Base-by-base conservation (phyloP, 73 alveolate species). In the Diophrys sp. region DNA sequence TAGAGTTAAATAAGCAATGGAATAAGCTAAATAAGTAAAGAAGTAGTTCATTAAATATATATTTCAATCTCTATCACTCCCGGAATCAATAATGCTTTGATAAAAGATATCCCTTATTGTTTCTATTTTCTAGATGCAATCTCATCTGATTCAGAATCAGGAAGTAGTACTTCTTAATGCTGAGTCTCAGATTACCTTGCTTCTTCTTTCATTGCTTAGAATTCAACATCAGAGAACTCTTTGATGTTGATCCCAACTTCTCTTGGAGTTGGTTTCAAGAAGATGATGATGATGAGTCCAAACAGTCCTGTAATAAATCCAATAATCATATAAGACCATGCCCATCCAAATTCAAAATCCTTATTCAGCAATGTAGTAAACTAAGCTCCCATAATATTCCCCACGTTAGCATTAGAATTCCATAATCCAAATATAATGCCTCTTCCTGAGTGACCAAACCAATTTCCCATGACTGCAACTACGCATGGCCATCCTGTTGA, bases 401-500 rank as follows among this genome's bases (percentile, higher is more conserved):
- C 96, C 1, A 78, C 85, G 56, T 80, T 84, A 29, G 90, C 90
- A 33, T 88, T 67, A 18, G 90, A 54, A 2, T 84, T 33, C 82
- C 82, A 85, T 23, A 89, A 54, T 0, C 96, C 96, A 44, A 84
- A 76, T 24, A 74, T 24, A 14, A 66, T 32, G 0, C 96, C 96
- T 74, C 96, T 71, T 1, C 88, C 88, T 34, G 71, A 27, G 62
- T 73, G 79, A 0, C 84, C 85, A 71, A 89, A 89, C 96, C 96
- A 89, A 56, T 85, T 89, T n/a, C 82, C 90, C 81, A 89, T 79
- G 69, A 89, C 74, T 8, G 91, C 90, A 0, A 77, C 81, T 30
- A 83, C 81, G 2, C 85, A 53, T 14, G 96, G 96, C 96, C 96
- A 89, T 26, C 91, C 96, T 2, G 82, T 77, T 30, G 93, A 84